Evolutionary conservation across 2,329 filamentous ascomycete genomes (phyloP).

Genomic region (Pyrenochaeta sp.): DNA sequence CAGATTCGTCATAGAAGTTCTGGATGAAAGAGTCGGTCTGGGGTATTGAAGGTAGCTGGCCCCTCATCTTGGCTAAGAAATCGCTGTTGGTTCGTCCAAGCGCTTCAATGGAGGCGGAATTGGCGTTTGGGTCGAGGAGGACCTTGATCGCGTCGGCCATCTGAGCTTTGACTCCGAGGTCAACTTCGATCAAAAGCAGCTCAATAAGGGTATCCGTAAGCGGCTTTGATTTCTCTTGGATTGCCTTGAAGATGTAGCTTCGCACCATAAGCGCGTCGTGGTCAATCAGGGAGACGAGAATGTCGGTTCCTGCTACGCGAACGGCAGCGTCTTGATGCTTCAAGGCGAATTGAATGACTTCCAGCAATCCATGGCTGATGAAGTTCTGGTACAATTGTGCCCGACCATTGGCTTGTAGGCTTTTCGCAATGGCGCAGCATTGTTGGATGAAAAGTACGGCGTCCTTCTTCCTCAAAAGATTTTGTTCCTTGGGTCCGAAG

Average conservation of each 20-base stretch:
- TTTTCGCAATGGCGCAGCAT: conserved; percentile 93
- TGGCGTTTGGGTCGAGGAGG: conserved; percentile 76
- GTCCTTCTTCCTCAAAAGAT: conserved; percentile 82
- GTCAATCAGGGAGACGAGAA: conserved; percentile 91
- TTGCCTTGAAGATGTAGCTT: conserved; percentile 88
- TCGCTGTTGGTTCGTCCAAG: conserved; percentile 71
- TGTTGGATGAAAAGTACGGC: conserved; percentile 97
- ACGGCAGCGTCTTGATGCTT: conserved; percentile 84
- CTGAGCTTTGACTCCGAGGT: conserved; percentile 93
- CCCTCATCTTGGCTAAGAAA: conserved; percentile 68
- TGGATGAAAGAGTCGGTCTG: conserved; percentile 87
- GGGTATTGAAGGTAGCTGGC: conserved; percentile 60
- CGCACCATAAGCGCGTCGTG: conserved; percentile 95
- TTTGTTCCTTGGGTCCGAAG: conserved; percentile 71
- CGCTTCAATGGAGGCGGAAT: conserved; percentile 66
- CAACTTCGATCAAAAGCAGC: conserved; percentile 86
- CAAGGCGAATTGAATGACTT: conserved; percentile 90
- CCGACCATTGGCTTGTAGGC: conserved; percentile 82
- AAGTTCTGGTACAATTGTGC: conserved; percentile 89
- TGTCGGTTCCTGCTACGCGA: conserved; percentile 90
- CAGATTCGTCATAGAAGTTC: conserved; percentile 88
- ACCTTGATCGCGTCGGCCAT: conserved; percentile 96
- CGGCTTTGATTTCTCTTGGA: conserved; percentile 83
- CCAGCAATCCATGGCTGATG: conserved; percentile 82
- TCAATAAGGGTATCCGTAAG: conserved; percentile 94